These are phyloP conservation scores for Myriangium duriaei DNA, from an alignment of 2,329 filamentous ascomycete species.

Conservation along the genomic window DNA sequence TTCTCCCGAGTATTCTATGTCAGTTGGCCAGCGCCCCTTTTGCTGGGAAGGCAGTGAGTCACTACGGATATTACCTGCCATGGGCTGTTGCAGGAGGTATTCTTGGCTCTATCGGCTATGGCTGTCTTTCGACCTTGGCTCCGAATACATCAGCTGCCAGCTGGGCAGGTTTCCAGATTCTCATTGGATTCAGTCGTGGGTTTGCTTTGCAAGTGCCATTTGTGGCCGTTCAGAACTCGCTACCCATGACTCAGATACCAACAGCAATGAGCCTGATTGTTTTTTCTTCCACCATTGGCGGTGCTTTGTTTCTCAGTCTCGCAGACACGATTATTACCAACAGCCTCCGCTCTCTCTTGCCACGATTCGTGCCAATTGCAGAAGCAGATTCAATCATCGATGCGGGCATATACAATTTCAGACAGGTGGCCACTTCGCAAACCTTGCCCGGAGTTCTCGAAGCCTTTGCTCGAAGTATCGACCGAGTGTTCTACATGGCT, in stretches of 20 bases:
- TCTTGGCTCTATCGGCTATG: slow-evolving; percentile 17
- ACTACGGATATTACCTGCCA: slow-evolving; percentile 13
- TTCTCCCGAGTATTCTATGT: neutral
- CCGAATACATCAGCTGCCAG: slow-evolving; percentile 23
- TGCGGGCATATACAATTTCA: slow-evolving; percentile 33
- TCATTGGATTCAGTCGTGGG: slow-evolving; percentile 34
- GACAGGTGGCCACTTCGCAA: slow-evolving; percentile 19
- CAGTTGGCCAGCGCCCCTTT: neutral
- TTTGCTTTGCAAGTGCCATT: slow-evolving; percentile 28
- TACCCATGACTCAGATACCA: slow-evolving; percentile 25
- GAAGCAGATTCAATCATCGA: slow-evolving; percentile 24
- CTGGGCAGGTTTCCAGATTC: slow-evolving; percentile 39
- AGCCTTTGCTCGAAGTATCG: slow-evolving; percentile 31
- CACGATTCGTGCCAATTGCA: slow-evolving; percentile 20
- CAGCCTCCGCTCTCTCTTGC: slow-evolving; percentile 22
- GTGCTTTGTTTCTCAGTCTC: slow-evolving; percentile 21
- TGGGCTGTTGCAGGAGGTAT: slow-evolving; percentile 12
- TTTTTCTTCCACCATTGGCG: slow-evolving; percentile 22
- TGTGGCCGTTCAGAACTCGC: slow-evolving; percentile 27
- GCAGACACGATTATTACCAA: slow-evolving; percentile 20
- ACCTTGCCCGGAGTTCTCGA: slow-evolving; percentile 26
- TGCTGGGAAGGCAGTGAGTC: slow-evolving; percentile 11
- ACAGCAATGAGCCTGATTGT: slow-evolving; percentile 20
- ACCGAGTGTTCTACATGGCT: slow-evolving; percentile 30
- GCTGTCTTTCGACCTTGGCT: slow-evolving; percentile 31